These are phyloP conservation scores for Solanum boliviense DNA, from an alignment of 257 asterid genomes.

Conservation along the genomic window DNA sequence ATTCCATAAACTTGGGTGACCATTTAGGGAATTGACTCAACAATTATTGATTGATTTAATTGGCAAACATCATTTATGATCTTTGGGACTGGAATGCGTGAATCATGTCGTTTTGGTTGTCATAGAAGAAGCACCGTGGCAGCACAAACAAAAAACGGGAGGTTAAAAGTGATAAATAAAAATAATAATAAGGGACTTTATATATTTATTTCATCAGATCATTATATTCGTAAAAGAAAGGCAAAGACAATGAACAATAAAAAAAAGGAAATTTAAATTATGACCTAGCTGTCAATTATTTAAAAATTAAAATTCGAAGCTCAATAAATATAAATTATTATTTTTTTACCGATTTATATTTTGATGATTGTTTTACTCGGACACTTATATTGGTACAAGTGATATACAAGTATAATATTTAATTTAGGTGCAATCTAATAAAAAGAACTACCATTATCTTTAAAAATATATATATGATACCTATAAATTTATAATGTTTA, in stretches of 20 bases:
- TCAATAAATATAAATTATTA: no score
- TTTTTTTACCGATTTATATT: not conserved
- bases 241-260: no score
- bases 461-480: not conserved
- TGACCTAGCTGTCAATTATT: no score
- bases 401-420: not conserved
- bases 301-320: no score
- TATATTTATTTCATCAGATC: no score
- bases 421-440: not conserved
- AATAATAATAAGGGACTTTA: no score
- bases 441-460: not conserved
- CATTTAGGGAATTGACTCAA: not conserved
- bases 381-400: not conserved
- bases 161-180: no score
- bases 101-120: not conserved
- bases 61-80: not conserved
- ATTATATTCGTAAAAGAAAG: no score
- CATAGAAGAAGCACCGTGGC: no score
- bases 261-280: no score
- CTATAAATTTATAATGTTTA: not conserved
- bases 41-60: not conserved
- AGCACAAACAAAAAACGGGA: no score
- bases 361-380: not conserved
- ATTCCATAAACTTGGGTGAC: no score
- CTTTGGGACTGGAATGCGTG: not conserved